Evolutionary conservation across 306 rosid species (phyloP), one percentile per base, ranked within the genome.

Genomic region (Calophaca sinica): DNA sequence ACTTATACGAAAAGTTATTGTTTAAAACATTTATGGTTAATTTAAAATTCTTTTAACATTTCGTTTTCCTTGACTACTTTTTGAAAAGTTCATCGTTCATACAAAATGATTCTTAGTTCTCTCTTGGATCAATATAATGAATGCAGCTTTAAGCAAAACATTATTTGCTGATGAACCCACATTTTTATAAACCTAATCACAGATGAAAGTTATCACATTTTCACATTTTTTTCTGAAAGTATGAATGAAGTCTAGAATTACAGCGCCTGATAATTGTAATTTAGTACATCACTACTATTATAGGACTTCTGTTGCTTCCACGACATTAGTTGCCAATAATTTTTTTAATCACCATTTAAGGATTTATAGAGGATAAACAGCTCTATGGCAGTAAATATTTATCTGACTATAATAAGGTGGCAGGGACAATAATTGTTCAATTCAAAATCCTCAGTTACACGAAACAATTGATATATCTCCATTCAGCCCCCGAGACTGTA

Each of bases 381-480:
- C 65, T 64, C 57, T 79, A 32, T 69, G 49, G 53, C 52, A 46
- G 59, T 52, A 55, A 48, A 74, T 49, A 58, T 12, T 77, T 42
- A 26, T 79, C 81, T 73, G 72, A 62, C 48, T 58, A 77, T 59
- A 78, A 68, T 78, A 66, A 62, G 76, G 46, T 73, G 75, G 80
- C 70, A 45, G 73, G 79, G 64, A 66, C 73, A 71, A 15, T 79
- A 75, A 72, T 52, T 80, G 69, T 84, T 76, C 82, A 72, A 54
- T 76, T 70, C 63, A 63, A 53, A 60, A 53, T 20, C 76, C 12
- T 62, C 45, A 57, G 58, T 72, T 75, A 58, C 78, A 65, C 68
- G 59, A 76, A 84, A 76, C 32, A 66, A 60, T 63, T 83, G 70
- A 68, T 67, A 51, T 58, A 60, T 42, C 0, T 20, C n/a, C 72